Percentiles rank a stretch among this genome's conserved stretches.
Evolutionary conservation across 176 grass and related monocot genomes (phyloP).

Genomic region (Aechmea fasciata): DNA sequence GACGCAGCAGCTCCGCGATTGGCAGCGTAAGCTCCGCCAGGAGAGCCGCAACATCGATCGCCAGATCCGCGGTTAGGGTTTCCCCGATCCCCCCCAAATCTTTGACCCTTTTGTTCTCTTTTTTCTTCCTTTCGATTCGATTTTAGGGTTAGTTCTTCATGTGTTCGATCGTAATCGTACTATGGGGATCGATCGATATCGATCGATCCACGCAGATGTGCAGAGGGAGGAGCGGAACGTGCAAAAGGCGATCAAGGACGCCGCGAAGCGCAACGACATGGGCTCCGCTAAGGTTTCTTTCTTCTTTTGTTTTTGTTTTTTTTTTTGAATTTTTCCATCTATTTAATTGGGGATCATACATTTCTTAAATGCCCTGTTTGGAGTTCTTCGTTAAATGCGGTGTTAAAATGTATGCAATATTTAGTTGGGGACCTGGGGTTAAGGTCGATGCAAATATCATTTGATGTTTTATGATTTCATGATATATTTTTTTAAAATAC

Average conservation of each 20-base stretch:
- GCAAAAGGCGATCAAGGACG: conserved; percentile 80
- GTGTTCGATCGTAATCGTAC: background rate
- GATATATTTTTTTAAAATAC: too few species aligned
- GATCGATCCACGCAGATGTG: conserved; percentile 40
- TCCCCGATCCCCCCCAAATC: background rate
- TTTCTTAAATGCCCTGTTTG: background rate
- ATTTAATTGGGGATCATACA: background rate
- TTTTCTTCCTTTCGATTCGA: background rate
- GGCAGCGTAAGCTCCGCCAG: conserved; percentile 89
- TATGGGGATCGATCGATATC: background rate
- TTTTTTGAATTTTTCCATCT: background rate
- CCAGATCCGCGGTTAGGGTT: conserved; percentile 61
- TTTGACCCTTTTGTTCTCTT: background rate
- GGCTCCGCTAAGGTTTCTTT: conserved; percentile 61
- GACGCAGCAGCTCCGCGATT: conserved; percentile 73
- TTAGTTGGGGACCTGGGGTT: too few species aligned
- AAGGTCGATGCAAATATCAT: too few species aligned
- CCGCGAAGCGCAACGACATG: conserved; percentile 89
- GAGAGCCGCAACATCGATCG: conserved; percentile 75
- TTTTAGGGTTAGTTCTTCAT: background rate
- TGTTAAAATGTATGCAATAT: too few species aligned
- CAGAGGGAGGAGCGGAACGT: conserved; percentile 89
- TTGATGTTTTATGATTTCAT: too few species aligned
- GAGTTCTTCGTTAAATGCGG: too few species aligned
- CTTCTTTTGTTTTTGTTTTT: too few species aligned